Conservation (phyloP, 1,284 basidiomycete genomes). For the Melampsora occidentalis region DNA sequence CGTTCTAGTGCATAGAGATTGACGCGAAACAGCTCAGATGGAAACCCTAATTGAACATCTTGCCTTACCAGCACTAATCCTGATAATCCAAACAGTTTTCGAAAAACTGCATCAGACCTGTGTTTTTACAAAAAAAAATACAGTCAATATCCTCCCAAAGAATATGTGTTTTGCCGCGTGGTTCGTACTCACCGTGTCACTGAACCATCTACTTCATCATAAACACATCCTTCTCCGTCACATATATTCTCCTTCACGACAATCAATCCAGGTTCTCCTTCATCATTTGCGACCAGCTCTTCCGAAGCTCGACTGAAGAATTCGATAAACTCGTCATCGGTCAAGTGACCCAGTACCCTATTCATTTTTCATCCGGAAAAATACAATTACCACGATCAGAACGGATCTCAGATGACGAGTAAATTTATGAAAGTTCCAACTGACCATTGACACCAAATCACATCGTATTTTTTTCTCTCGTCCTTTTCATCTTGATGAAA, state of each 20-base stretch:
- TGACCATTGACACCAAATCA: conserved; percentile 95
- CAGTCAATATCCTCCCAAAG: not conserved
- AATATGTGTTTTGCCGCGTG: not conserved
- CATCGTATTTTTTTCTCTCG: conserved; percentile 62
- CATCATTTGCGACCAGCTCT: conserved; percentile 49
- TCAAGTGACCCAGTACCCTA: conserved; percentile 60
- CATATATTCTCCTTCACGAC: conserved; percentile 92
- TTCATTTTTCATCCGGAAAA: conserved; percentile 4
- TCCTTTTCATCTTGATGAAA: conserved; percentile 34
- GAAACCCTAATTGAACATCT: conserved; percentile 37
- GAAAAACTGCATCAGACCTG: conserved; percentile 27
- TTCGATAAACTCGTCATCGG: conserved; percentile 68
- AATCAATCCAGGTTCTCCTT: conserved; percentile 60
- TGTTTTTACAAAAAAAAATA: not conserved
- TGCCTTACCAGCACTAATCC: conserved; percentile 20
- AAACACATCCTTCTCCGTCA: conserved; percentile 45
- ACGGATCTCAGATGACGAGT: not conserved
- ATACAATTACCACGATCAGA: not conserved
- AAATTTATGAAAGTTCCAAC: conserved; percentile 57
- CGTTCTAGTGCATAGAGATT: conserved; percentile 38
- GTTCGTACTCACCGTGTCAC: conserved; percentile 65
- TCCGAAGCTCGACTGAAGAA: conserved; percentile 69
- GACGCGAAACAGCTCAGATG: conserved; percentile 24
- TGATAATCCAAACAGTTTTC: conserved; percentile 14
- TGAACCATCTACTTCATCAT: conserved; percentile 79